A percentile compares a stretch with the other conserved stretches of the same genome.
These are phyloP conservation scores for Boletus subparvulus DNA, from an alignment of 768 basidiomycete genomes.

Conservation along the genomic window DNA sequence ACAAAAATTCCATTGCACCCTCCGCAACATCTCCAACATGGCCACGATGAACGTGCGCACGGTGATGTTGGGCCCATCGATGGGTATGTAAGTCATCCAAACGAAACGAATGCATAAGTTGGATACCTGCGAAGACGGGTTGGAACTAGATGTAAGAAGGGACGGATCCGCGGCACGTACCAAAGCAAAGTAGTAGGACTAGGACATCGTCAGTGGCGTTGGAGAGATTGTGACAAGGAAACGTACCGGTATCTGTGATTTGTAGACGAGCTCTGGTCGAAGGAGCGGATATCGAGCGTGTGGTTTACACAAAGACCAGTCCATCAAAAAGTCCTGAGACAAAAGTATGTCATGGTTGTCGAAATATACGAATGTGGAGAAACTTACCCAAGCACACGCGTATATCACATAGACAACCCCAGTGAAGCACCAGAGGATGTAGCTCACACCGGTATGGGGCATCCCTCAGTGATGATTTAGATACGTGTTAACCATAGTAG, in stretches of 20 bases:
- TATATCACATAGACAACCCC: constrained; percentile 67
- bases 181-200: constrained; percentile 81
- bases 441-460: constrained; percentile 43
- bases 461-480: constrained; percentile 20
- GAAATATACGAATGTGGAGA: background rate
- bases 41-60: constrained; percentile 68
- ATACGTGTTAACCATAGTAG: background rate
- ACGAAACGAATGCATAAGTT: constrained; percentile 77
- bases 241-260: constrained; percentile 56
- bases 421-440: constrained; percentile 70
- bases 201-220: background rate
- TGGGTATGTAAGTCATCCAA: constrained; percentile 80
- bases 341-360: background rate
- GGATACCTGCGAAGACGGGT: constrained; percentile 46
- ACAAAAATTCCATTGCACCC: constrained; percentile 94
- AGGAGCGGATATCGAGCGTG: constrained; percentile 59
- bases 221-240: background rate
- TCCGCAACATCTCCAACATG: constrained; percentile 70
- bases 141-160: background rate
- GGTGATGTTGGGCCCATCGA: constrained; percentile 44
- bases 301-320: constrained; percentile 80
- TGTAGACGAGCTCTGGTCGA: constrained; percentile 73
- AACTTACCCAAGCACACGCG: constrained; percentile 72
- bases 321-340: constrained; percentile 80
- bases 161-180: constrained; percentile 37